Evolutionary conservation across 2,329 filamentous ascomycete species (phyloP).

Genomic region (Aspergillus japonicus): DNA sequence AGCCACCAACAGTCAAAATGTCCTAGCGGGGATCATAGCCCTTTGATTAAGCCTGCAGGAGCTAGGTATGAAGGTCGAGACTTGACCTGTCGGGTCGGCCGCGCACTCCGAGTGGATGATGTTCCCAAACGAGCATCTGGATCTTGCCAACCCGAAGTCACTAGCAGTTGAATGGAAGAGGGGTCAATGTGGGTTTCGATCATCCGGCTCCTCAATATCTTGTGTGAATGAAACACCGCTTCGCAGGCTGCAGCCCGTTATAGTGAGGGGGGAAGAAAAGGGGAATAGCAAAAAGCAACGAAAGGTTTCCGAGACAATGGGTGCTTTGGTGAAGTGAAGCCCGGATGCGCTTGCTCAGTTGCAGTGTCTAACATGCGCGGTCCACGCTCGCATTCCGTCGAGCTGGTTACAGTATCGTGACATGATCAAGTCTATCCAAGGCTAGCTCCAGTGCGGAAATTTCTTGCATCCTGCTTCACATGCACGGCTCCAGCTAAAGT

Average conservation of each 20-base stretch:
- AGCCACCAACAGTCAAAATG: not conserved
- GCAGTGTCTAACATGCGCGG: not conserved
- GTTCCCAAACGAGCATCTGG: not conserved
- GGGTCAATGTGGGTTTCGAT: not conserved
- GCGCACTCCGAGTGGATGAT: constrained; percentile 1
- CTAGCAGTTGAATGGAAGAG: not conserved
- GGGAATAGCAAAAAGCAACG: not conserved
- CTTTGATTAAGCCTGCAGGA: constrained; percentile 1
- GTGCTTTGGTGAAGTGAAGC: not conserved
- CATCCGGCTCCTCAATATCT: not conserved
- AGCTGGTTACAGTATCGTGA: not conserved
- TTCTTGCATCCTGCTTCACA: not conserved
- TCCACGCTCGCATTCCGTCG: constrained; percentile 1
- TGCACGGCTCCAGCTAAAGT: not conserved
- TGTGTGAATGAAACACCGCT: not conserved
- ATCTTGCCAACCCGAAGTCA: not conserved
- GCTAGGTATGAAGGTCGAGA: not conserved
- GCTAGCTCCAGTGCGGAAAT: not conserved
- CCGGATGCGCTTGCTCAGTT: not conserved
- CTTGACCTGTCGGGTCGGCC: not conserved
- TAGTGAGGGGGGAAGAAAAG: not conserved
- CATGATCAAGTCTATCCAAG: not conserved
- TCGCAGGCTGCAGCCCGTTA: not conserved
- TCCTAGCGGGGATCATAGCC: constrained; percentile 5
- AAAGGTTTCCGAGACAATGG: not conserved